phyloP scores from a whole-genome alignment of 495 filamentous ascomycete genomes.

The Penicillium angulare region DNA sequence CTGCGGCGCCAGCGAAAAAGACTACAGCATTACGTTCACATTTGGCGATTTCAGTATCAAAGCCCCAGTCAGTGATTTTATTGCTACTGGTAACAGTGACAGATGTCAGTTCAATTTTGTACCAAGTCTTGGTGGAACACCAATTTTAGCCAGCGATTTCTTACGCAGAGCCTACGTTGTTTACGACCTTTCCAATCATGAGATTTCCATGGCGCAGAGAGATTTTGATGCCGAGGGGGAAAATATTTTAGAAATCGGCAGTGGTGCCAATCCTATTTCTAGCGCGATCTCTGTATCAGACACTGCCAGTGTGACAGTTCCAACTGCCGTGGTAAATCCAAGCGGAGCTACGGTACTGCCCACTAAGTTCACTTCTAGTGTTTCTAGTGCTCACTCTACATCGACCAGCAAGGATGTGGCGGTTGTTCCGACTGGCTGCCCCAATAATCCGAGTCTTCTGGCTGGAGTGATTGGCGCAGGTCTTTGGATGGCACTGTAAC shows the following conservation, averaged over 20 bases:
- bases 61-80: background rate
- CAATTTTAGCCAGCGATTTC: background rate
- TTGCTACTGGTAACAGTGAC: background rate
- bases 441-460: background rate
- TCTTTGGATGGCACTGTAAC: background rate
- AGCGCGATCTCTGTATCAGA: background rate
- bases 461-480: background rate
- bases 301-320: background rate
- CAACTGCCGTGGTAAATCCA: background rate
- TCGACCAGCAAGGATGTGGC: background rate
- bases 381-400: background rate
- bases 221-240: background rate
- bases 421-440: background rate
- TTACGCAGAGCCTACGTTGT: background rate
- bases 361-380: background rate
- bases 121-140: background rate
- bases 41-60: background rate
- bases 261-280: background rate
- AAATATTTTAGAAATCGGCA: background rate
- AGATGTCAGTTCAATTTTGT: background rate
- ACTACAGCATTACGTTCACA: background rate
- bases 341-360: background rate
- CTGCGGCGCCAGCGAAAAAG: background rate
- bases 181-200: background rate
- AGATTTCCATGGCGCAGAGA: background rate